Evolutionary conservation across 768 basidiomycete genomes (phyloP), one percentile per base, ranked within the genome.

Genomic region (Collybia sordida): DNA sequence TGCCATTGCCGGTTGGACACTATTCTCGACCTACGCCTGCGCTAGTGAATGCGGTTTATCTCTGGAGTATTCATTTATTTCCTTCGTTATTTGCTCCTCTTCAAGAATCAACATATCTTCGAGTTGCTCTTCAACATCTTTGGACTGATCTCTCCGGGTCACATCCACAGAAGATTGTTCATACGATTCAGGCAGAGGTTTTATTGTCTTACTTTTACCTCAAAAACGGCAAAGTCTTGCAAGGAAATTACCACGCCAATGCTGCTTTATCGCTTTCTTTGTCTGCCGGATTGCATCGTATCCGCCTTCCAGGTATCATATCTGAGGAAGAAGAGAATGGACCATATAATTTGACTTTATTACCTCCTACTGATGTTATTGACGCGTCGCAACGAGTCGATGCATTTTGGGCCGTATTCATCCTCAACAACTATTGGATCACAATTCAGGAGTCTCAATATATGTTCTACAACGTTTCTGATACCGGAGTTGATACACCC

Each of bases 121-220:
- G 64, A 4, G 68, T 65, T 41, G 67, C 77, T 0, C 62, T 77
- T 24, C 63, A 71, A 11, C 64, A 69, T 23, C 64, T 76, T 0
- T 63, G 73, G 15, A 62, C 61, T 18, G 68, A 65, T 39, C 59
- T 77, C 6, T 63, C 72, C 11, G 65, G 68, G 14, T 69, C 69
- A 14, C 78, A 79, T 18, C 70, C 72, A 22, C 63, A 66, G 8
- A 59, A 52, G 45, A 67, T 74, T 14, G 55, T 79, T 22, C 69
- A 79, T 19, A 60, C 68, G 18, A 65, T 82, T 15, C 80, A 81
- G 51, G 66, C 76, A 0, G 77, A 83, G 44, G 64, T 85, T 1
- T 68, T 86, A 12, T 67, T 86, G 21, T 71, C 79, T 0, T 70
- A 71, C 44, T 83, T 79, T 57, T 79, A 80, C 62, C 73, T 81